These are phyloP conservation scores for Moelleriella libera DNA, from an alignment of 2,329 filamentous ascomycete species.

Conservation along the genomic window DNA sequence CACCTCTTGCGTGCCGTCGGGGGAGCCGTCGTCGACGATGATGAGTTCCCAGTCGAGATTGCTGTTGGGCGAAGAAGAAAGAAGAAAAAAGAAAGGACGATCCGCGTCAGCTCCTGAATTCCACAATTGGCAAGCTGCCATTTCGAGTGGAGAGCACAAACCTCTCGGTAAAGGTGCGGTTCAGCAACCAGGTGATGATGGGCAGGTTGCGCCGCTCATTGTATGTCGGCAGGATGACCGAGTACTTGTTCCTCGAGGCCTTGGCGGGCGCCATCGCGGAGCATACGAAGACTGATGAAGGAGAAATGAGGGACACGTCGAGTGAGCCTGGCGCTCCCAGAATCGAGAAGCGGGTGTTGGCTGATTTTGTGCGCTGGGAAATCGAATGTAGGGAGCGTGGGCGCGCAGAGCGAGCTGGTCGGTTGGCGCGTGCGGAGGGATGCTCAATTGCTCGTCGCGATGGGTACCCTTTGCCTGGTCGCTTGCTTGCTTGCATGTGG, in stretches of 20 bases:
- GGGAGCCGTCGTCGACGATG: slow-evolving; percentile 95
- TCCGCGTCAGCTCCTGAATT: no score
- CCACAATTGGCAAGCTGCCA: no score
- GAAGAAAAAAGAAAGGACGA: no score
- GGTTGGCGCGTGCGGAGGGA: background rate
- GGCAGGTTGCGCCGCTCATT: slow-evolving; percentile 96
- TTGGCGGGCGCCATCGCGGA: slow-evolving; percentile 32
- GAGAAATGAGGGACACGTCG: background rate
- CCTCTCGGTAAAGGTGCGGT: slow-evolving; percentile 83
- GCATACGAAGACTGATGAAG: background rate
- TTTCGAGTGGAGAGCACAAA: slow-evolving; percentile 25
- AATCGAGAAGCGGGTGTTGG: no score
- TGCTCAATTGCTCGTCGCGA: background rate
- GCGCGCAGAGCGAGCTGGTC: background rate
- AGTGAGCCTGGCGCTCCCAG: background rate
- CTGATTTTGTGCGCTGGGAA: no score
- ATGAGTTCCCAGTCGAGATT: slow-evolving; percentile 94
- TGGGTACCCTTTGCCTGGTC: background rate
- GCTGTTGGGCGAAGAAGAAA: slow-evolving; percentile 28
- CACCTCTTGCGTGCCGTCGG: slow-evolving; percentile 85
- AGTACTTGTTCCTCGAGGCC: slow-evolving; percentile 60
- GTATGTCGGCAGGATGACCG: slow-evolving; percentile 93
- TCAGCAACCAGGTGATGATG: slow-evolving; percentile 87
- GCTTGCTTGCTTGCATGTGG: background rate
- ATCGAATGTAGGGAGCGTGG: slow-evolving; percentile 12